Evolutionary conservation across 2,329 filamentous ascomycete genomes (phyloP), one percentile per base, ranked within the genome.

Genomic region (Hymenoscyphus albidus): DNA sequence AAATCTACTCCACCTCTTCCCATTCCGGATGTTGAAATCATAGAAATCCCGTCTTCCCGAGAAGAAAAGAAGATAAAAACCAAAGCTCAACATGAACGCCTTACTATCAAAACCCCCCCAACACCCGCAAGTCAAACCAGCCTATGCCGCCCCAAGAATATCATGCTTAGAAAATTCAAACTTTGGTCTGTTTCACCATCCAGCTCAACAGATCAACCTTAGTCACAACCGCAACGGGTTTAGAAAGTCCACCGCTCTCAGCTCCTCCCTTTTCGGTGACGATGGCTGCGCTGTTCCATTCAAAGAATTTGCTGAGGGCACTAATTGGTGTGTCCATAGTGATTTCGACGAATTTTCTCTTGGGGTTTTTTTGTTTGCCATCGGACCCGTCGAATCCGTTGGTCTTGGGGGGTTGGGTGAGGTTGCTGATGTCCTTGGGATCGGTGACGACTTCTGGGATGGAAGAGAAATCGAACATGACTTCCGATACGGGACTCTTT

Each of bases 201-300:
- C 92, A 99, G 54, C 89, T 93, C 73, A 99, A 79, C 72, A 99
- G 78, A 79, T 99, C 95, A 5, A 99, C 95, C 84, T 99, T 99
- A 39, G 95, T 98, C 7, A 96, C 93, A 9, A 99, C 87, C 7
- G 92, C 95, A 59, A 95, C 82, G 1, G 96, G 93, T 81, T 92
- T 96, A 57, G 84, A 84, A 63, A 86, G 77, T n/a, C 74, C 71
- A 51, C 73, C 74, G 13, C 65, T 82, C 78, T 62, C 81, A 79
- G 64, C 83, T 51, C 79, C 79, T 13, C 81, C 80, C 70, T 85
- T 83, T 77, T 98, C 93, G 0, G 94, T 99, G 2, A 99, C 92
- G 59, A 99, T 88, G 0, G 95, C 95, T 0, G 95, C 94, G 71
- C 91, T 95, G 79, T 99, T 98, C 93, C 95, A 98, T 80, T 98